These are phyloP conservation scores for Chalciporus sphaerocephalus DNA, from an alignment of 768 basidiomycete genomes.

Conservation along the genomic window DNA sequence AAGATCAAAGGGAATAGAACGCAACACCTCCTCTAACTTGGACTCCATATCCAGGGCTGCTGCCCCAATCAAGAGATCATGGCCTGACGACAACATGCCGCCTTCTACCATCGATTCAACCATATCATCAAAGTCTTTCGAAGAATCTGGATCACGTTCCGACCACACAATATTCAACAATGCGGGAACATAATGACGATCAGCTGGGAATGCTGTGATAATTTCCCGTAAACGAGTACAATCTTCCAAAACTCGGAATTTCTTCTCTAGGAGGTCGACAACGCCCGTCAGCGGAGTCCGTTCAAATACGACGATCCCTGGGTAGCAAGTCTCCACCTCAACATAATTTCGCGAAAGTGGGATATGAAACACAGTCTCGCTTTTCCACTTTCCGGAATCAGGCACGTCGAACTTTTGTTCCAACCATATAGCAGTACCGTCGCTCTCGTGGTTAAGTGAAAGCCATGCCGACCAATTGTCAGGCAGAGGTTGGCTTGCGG, in stretches of 20 bases:
- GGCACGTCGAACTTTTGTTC: constrained; percentile 73
- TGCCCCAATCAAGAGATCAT: constrained; percentile 49
- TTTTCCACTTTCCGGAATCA: constrained; percentile 56
- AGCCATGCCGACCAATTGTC: constrained; percentile 64
- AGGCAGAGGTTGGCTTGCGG: constrained; percentile 31
- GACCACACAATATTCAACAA: constrained; percentile 61
- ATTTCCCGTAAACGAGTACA: constrained; percentile 66
- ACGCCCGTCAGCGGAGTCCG: constrained; percentile 62
- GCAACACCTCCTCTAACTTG: constrained; percentile 45
- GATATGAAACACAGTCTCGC: constrained; percentile 58
- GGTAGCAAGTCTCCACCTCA: constrained; percentile 33
- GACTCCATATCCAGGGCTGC: constrained; percentile 53
- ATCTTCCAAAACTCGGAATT: constrained; percentile 70
- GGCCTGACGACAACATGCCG: constrained; percentile 37
- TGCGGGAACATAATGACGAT: constrained; percentile 59
- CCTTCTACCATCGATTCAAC: constrained; percentile 50
- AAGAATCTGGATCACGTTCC: constrained; percentile 37
- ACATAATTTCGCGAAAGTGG: constrained; percentile 30
- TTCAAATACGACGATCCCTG: constrained; percentile 74
- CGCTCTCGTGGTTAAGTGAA: constrained; percentile 68
- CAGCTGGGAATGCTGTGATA: constrained; percentile 47
- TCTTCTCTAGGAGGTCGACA: constrained; percentile 62
- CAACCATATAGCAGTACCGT: constrained; percentile 77
- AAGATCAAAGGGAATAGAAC: constrained; percentile 46
- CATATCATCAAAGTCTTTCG: constrained; percentile 57